Conservation (phyloP, 441 rosid species). For the Erysimum cheiri region DNA sequence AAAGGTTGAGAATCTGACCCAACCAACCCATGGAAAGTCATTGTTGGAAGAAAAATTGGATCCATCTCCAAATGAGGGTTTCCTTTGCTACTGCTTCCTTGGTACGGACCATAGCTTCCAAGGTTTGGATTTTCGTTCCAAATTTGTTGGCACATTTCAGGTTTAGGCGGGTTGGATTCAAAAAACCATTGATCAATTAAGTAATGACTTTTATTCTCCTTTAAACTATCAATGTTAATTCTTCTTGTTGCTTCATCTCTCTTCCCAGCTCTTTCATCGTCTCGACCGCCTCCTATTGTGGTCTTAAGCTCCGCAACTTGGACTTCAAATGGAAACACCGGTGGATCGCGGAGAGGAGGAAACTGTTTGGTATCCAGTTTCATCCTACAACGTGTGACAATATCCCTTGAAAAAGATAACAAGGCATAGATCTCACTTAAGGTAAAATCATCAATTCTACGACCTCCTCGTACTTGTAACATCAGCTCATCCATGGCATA, state of each 20-base stretch:
- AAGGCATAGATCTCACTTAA: conserved; percentile 10
- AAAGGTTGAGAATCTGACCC: conserved; percentile 5
- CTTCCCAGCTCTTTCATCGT: not conserved
- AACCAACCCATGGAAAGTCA: not conserved
- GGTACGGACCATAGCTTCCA: not conserved
- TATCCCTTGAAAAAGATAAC: not conserved
- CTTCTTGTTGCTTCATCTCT: not conserved
- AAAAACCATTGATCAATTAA: conserved; percentile 33
- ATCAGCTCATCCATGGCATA: conserved; percentile 47
- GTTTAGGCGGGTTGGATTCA: not conserved
- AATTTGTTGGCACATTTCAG: not conserved
- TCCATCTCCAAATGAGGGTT: conserved; percentile 5
- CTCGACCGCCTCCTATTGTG: not conserved
- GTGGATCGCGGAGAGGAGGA: conserved; percentile 23
- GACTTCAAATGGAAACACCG: not conserved
- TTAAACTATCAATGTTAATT: not conserved
- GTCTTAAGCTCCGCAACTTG: not conserved
- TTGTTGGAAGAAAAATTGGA: not conserved
- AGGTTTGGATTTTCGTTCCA: not conserved
- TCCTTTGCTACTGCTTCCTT: conserved; percentile 25
- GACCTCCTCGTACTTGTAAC: conserved; percentile 31
- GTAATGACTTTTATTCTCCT: not conserved
- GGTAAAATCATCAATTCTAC: not conserved
- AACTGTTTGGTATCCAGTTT: not conserved
- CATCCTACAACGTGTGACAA: conserved; percentile 7